Evolutionary conservation across 768 basidiomycete genomes (phyloP), one percentile per base, ranked within the genome.

Genomic region (Leccinum ochraceum): DNA sequence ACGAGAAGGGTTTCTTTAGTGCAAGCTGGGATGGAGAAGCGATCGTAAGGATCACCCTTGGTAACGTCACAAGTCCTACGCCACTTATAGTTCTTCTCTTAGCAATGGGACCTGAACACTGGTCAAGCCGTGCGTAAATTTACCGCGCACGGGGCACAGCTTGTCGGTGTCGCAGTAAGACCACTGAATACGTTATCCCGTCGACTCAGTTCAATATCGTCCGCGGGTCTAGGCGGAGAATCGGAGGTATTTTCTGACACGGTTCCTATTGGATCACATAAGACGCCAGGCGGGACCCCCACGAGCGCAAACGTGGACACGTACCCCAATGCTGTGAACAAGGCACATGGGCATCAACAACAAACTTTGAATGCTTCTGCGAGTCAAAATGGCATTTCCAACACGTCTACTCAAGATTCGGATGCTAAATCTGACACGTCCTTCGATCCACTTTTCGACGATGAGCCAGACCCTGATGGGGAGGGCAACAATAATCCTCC

Each of bases 31-130:
- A 98, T 70, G 92, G 94, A 11, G 86, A 90, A 65, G 89, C 92
- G 14, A 80, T 86, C 50, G 95, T 94, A 72, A 73, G 91, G 80
- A 54, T 58, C 32, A 24, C 42, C 20, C 56, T 51, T 4, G 39
- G 57, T 58, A 49, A 42, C 36, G 14, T 58, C 51, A 4, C 22
- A 9, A 34, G 26, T 59, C 34, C 5, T 3, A 51, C 59, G 49
- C 56, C 61, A 57, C 66, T 60, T 39, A 59, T 44, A 34, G 59
- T 34, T 11, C 50, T 56, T 32, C 6, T 59, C 6, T 54, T 67
- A 98, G 96, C 92, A 98, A 86, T 98, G 97, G 96, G 96, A 98
- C 76, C 83, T 99, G 39, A 92, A 99, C 70, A 95, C 90, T 0
- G 96, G 97, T 7, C 83, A 91, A 62, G 78, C 78, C 44, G 83